Percentiles rank a stretch among this genome's conserved stretches.
Conservation (phyloP, 1,284 basidiomycete species). For the Cryptococcus neoformans region DNA sequence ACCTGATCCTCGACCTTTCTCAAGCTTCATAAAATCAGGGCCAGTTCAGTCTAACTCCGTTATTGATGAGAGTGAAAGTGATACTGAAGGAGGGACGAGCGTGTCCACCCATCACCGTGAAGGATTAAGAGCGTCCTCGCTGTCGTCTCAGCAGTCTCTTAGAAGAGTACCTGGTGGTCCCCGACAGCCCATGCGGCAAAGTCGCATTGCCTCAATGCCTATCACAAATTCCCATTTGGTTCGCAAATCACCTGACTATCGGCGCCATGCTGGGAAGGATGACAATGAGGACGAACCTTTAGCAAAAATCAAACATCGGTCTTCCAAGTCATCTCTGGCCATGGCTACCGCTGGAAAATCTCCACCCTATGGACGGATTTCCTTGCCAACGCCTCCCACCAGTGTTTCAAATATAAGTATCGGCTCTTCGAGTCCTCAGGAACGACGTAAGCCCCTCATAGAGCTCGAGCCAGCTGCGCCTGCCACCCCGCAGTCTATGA, state of each 20-base stretch:
- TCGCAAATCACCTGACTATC: background rate
- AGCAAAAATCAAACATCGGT: constrained; percentile 1
- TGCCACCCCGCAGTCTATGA: background rate
- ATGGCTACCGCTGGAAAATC: background rate
- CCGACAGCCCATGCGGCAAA: constrained; percentile 4
- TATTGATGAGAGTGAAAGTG: constrained; percentile 15
- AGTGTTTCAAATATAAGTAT: background rate
- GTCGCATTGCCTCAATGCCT: constrained; percentile 5
- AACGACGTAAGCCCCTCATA: constrained; percentile 7
- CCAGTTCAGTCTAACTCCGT: constrained; percentile 2
- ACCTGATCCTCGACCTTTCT: background rate
- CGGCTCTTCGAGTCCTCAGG: background rate
- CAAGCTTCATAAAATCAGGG: constrained; percentile 5
- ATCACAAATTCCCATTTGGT: background rate
- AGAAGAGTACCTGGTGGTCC: constrained; percentile 5
- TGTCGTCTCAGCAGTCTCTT: background rate
- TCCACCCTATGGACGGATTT: background rate
- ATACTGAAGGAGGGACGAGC: constrained; percentile 3
- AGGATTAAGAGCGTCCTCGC: background rate
- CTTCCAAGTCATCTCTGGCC: constrained; percentile 8
- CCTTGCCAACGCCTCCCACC: background rate
- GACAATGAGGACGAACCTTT: constrained; percentile 20
- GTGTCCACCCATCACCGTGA: background rate
- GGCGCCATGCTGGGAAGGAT: background rate
- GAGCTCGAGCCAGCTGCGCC: constrained; percentile 4